phyloP scores from a whole-genome alignment of 2,329 filamentous ascomycete genomes.

The Ramichloridium luteum region DNA sequence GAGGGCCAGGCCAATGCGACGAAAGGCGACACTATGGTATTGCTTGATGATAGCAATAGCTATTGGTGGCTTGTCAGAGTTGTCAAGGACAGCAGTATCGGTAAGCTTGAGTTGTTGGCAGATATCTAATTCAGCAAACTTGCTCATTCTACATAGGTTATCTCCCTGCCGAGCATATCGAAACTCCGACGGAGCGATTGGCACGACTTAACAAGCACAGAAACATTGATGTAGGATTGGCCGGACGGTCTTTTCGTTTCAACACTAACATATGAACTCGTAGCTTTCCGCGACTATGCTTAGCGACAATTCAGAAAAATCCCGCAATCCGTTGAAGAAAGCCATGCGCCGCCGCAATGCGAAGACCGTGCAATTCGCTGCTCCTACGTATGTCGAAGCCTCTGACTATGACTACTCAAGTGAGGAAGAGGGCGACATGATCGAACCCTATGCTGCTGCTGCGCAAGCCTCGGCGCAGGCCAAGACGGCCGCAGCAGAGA shows the following conservation, averaged over 20 bases:
- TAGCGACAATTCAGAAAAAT: slow-evolving; percentile 62
- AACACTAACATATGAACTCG: slow-evolving; percentile 17
- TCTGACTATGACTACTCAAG: slow-evolving; percentile 77
- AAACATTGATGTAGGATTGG: slow-evolving; percentile 73
- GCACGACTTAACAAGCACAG: slow-evolving; percentile 93
- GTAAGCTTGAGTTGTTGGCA: slow-evolving; percentile 30
- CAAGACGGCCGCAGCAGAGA: neutral
- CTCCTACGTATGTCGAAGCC: slow-evolving; percentile 78
- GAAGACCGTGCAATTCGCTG: slow-evolving; percentile 76
- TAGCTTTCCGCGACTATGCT: slow-evolving; percentile 60
- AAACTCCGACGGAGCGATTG: slow-evolving; percentile 88
- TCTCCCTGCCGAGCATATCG: slow-evolving; percentile 92
- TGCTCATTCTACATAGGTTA: slow-evolving; percentile 52
- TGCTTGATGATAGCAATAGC: slow-evolving; percentile 96
- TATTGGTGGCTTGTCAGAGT: slow-evolving; percentile 99
- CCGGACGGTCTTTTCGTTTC: slow-evolving; percentile 3
- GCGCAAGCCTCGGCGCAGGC: slow-evolving; percentile 7
- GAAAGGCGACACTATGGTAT: slow-evolving; percentile 97
- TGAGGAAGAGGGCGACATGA: slow-evolving; percentile 44
- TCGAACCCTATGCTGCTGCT: slow-evolving; percentile 16
- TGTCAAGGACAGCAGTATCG: slow-evolving; percentile 94
- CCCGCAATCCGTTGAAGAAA: slow-evolving; percentile 70
- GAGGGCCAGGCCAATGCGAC: slow-evolving; percentile 97
- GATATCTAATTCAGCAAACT: slow-evolving; percentile 5
- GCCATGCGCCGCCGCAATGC: slow-evolving; percentile 69